Percentiles rank a stretch among this genome's conserved stretches.
Evolutionary conservation across 177 flowering plant species (phyloP).

Genomic region (Telopea speciosissima): DNA sequence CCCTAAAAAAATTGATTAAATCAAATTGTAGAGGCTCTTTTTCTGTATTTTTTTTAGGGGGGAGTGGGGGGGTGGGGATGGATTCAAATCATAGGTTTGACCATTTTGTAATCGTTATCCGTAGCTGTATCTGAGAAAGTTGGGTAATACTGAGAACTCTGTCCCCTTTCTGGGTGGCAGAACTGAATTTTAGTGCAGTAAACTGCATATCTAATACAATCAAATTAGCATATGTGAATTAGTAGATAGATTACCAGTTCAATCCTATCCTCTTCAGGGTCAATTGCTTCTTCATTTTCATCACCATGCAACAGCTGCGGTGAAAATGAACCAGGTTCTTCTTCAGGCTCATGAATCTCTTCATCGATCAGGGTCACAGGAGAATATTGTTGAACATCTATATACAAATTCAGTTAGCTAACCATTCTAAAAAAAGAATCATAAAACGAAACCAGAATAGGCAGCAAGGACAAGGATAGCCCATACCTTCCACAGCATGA

Average conservation of each 20-base stretch:
- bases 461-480: background rate
- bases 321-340: conserved; percentile 87
- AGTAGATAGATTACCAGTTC: conserved; percentile 49
- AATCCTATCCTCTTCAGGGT: conserved; percentile 84
- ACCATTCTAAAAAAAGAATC: background rate
- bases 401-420: conserved; percentile 11
- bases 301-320: conserved; percentile 81
- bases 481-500: conserved; percentile 45
- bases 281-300: conserved; percentile 81
- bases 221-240: background rate
- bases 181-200: background rate
- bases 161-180: background rate
- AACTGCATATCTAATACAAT: background rate
- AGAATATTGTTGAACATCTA: conserved; percentile 45
- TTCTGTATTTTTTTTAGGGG: too few relatives aligned
- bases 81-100: too few relatives aligned
- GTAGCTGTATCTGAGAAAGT: background rate
- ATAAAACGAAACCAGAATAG: conserved; percentile 1
- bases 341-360: conserved; percentile 49
- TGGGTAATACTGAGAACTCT: background rate
- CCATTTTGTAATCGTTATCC: too few relatives aligned
- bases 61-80: too few relatives aligned
- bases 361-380: conserved; percentile 44
- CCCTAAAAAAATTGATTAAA: too few relatives aligned
- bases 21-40: too few relatives aligned